Conservation (phyloP, 2,329 filamentous ascomycete species). For the Aspergillus fructus region DNA sequence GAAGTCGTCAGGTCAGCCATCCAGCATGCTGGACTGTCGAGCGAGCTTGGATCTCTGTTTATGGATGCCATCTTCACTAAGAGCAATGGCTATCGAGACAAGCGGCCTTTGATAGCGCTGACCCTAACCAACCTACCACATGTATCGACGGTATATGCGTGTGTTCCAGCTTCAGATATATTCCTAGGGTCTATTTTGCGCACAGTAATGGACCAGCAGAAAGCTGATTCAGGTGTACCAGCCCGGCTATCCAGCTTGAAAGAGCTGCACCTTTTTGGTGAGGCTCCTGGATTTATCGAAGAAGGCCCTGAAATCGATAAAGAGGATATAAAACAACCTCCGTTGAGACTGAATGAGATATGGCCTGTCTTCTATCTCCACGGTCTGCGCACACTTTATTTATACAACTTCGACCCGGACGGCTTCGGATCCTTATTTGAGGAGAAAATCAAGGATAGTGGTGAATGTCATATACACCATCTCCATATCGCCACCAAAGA, state of each 20-base stretch:
- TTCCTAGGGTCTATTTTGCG: neutral
- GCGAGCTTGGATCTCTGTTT: neutral
- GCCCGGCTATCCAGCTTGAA: neutral
- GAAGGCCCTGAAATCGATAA: neutral
- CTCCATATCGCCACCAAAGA: neutral
- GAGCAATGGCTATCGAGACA: neutral
- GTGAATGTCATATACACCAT: neutral
- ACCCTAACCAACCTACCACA: slow-evolving; percentile 1
- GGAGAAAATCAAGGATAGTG: neutral
- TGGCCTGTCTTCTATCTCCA: slow-evolving; percentile 1
- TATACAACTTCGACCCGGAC: neutral
- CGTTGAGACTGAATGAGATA: neutral
- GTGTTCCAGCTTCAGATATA: slow-evolving; percentile 3
- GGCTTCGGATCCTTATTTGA: neutral
- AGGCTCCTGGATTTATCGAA: neutral
- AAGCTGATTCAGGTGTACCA: neutral
- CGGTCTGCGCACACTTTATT: neutral
- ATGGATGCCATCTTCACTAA: neutral
- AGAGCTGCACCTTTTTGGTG: neutral
- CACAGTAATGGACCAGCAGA: neutral
- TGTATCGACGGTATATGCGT: slow-evolving; percentile 3
- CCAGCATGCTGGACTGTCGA: neutral
- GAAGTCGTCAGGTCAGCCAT: neutral
- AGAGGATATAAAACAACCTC: neutral
- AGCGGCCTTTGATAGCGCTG: slow-evolving; percentile 11